Evolutionary conservation across 1,284 basidiomycete species (phyloP).

Genomic region (Leccinum subatratum): DNA sequence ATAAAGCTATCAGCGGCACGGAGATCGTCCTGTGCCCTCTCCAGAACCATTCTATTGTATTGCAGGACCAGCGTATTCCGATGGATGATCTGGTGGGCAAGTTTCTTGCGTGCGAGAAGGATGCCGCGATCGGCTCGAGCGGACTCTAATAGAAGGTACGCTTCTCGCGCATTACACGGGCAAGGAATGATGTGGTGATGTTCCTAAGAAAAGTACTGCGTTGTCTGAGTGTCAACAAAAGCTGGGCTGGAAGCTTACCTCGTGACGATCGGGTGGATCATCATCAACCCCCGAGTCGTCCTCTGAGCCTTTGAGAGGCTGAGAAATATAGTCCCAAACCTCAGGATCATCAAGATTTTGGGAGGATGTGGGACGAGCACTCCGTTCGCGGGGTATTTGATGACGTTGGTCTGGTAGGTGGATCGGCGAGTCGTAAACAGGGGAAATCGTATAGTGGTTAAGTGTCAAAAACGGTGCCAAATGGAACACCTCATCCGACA

Average conservation of each 20-base stretch:
- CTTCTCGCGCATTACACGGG: background rate
- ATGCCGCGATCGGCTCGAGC: background rate
- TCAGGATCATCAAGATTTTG: background rate
- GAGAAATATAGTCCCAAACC: background rate
- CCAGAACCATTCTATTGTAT: background rate
- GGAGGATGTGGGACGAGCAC: background rate
- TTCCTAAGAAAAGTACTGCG: background rate
- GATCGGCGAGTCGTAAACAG: background rate
- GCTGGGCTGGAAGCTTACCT: background rate
- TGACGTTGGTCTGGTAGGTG: background rate
- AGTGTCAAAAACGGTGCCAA: background rate
- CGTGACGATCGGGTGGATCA: background rate
- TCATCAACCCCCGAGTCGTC: background rate
- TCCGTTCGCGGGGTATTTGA: background rate
- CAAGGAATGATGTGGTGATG: background rate
- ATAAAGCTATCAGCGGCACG: background rate
- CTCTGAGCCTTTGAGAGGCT: background rate
- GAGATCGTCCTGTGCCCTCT: background rate
- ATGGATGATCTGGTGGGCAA: background rate
- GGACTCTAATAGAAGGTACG: background rate
- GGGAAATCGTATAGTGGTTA: background rate
- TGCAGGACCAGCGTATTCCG: background rate
- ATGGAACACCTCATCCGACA: background rate
- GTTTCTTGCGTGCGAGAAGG: background rate
- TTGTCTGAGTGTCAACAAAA: background rate